These are phyloP conservation scores for Lithocarpus polystachyus DNA, from an alignment of 306 rosid genomes.

Conservation along the genomic window DNA sequence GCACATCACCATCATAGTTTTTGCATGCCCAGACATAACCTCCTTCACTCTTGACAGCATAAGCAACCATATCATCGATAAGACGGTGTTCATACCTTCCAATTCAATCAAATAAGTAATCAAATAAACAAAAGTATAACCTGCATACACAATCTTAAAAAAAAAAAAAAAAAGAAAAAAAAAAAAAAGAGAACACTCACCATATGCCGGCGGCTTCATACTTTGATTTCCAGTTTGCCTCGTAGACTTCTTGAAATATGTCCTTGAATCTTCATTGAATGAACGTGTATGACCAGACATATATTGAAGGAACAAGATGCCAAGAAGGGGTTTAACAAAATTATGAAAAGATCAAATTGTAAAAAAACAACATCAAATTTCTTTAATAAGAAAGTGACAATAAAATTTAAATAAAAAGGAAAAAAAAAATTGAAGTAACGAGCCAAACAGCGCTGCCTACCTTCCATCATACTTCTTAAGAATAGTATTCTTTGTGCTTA, in stretches of 20 bases:
- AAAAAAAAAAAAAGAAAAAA: not conserved
- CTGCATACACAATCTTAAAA: not conserved
- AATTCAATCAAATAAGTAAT: slow-evolving; percentile 26
- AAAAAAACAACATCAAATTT: not conserved
- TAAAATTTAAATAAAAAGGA: not conserved
- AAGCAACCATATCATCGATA: slow-evolving; percentile 99
- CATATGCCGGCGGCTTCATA: slow-evolving; percentile 94
- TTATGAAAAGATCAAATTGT: not conserved
- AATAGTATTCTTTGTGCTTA: slow-evolving; percentile 95
- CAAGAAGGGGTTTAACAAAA: not conserved
- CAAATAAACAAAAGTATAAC: slow-evolving; percentile 5
- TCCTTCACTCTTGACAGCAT: slow-evolving; percentile 96
- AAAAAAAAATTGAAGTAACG: slow-evolving; percentile 6
- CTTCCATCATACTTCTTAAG: slow-evolving; percentile 99
- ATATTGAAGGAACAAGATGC: not conserved
- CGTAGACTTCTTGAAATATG: slow-evolving; percentile 97
- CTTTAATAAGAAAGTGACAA: not conserved
- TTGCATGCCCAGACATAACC: slow-evolving; percentile 99
- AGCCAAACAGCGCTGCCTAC: slow-evolving; percentile 37
- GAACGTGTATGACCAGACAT: slow-evolving; percentile 11
- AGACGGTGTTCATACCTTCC: slow-evolving; percentile 97
- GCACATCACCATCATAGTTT: slow-evolving; percentile 98
- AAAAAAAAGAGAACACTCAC: slow-evolving; percentile 38
- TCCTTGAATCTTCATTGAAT: slow-evolving; percentile 84
- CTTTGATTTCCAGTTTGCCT: slow-evolving; percentile 88